Evolutionary conservation across 768 basidiomycete genomes (phyloP), one percentile per base, ranked within the genome.

Genomic region (Stropharia rugosoannulata): DNA sequence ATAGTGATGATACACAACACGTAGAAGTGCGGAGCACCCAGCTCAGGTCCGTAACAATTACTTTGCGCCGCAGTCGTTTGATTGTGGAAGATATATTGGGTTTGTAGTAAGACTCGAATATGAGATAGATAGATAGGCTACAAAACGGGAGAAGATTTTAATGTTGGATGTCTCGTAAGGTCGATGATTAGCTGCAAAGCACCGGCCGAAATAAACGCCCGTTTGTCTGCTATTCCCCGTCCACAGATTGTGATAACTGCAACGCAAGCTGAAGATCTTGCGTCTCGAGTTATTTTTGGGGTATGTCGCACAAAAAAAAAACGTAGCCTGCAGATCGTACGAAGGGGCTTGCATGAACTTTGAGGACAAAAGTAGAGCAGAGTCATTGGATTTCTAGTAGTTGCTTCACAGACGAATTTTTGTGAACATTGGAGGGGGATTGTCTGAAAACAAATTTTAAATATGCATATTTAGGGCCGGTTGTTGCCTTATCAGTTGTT

Each of bases 131-230:
- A 41, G 2, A 10, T 16, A 19, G 11, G 19, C 16, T 12, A 44
- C 11, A 12, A 44, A 44, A 18, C 1, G 27, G 6, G 15, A 42
- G 6, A 1, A 32, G 44, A 29, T 32, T 37, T 19, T 22, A 11
- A 67, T 84, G 76, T 86, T 51, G 74, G 80, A 70, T 81, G 81
- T 73, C 81, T 84, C 82, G 83, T 86, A 85, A 82, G 83, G 82
- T 75, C 77, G 62, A 68, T 64, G 62, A 69, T 64, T 67, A 73
- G 60, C 56, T 59, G 19, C 54, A 62, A 72, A 65, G 69, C 75
- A 70, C 60, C 73, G 66, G 69, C 83, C 81, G 82, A 84, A 83
- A 80, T 81, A 74, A 81, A 80, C 80, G 79, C 72, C 76, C 64
- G 57, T n/a, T 55, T 36, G 13, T 48, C 74, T 51, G 46, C 42